phyloP scores from a whole-genome alignment of 805 yeast species.

The Schwanniomyces occidentalis region DNA sequence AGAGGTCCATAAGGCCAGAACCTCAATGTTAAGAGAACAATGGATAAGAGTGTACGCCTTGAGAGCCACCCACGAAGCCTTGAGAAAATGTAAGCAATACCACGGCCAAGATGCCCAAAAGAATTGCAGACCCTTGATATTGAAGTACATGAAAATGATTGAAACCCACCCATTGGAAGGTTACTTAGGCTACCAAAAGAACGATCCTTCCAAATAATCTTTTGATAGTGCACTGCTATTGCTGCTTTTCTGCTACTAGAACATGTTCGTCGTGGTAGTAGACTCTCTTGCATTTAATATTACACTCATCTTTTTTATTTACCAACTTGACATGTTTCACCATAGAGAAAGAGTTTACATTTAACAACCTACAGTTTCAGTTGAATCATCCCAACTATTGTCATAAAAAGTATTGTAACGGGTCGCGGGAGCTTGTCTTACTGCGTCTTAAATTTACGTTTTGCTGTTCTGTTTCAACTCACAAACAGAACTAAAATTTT shows the following conservation, averaged over 20 bases:
- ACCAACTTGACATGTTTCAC: not conserved
- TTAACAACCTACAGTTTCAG: too few species aligned
- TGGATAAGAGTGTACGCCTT: slow-evolving; percentile 70
- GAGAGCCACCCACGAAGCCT: slow-evolving; percentile 68
- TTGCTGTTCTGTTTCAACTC: too few species aligned
- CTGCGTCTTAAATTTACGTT: too few species aligned
- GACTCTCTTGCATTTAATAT: not conserved
- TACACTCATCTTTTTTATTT: not conserved
- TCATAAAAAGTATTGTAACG: too few species aligned
- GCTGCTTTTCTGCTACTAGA: too few species aligned
- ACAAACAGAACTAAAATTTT: too few species aligned
- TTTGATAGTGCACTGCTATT: too few species aligned
- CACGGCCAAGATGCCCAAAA: slow-evolving; percentile 52
- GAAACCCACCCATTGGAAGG: slow-evolving; percentile 71
- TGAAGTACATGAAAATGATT: slow-evolving; percentile 74
- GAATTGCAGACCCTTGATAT: slow-evolving; percentile 78
- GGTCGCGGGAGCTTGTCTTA: too few species aligned
- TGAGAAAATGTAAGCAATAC: slow-evolving; percentile 73
- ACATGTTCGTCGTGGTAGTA: too few species aligned
- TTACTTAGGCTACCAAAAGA: slow-evolving; percentile 82
- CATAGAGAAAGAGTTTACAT: too few species aligned
- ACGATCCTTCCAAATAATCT: slow-evolving; percentile 66
- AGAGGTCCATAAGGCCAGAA: slow-evolving; percentile 72
- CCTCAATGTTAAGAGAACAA: slow-evolving; percentile 75
- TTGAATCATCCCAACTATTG: too few species aligned